Evolutionary conservation across 148 eudicot species (phyloP).

Genomic region (Drosera capensis): DNA sequence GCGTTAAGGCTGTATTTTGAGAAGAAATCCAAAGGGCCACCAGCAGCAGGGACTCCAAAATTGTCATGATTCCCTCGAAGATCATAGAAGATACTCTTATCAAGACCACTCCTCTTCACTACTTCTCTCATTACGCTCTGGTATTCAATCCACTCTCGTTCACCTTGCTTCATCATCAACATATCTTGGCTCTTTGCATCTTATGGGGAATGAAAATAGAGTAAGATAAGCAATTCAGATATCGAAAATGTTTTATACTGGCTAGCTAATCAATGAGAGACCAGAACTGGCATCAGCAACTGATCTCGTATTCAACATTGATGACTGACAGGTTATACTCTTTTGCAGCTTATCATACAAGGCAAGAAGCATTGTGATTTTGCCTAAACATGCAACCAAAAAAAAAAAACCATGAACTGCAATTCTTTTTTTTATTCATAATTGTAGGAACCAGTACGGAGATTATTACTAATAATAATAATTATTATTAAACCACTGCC

Average conservation of each 20-base stretch:
- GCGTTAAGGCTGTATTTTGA: constrained; percentile 76
- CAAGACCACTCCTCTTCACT: constrained; percentile 63
- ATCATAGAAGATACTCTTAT: constrained; percentile 57
- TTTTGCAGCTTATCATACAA: too few relatives aligned
- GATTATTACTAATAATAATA: too few relatives aligned
- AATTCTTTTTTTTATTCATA: too few relatives aligned
- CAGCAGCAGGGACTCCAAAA: constrained; percentile 62
- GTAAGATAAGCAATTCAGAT: constrained; percentile 1
- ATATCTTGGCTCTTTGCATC: constrained; percentile 95
- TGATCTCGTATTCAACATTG: too few relatives aligned
- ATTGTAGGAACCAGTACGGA: too few relatives aligned
- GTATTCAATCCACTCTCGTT: constrained; percentile 84
- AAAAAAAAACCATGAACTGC: too few relatives aligned
- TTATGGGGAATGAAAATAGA: constrained; percentile 10
- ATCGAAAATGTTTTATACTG: not conserved
- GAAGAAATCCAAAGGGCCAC: constrained; percentile 54
- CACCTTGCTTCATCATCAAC: constrained; percentile 71
- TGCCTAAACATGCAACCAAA: too few relatives aligned
- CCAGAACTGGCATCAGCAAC: too few relatives aligned
- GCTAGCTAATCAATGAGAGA: not conserved
- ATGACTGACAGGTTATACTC: too few relatives aligned
- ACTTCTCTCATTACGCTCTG: constrained; percentile 52
- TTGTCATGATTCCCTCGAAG: constrained; percentile 92
- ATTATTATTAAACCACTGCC: too few relatives aligned
- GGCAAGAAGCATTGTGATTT: too few relatives aligned